These are phyloP conservation scores for Basipetospora sp. DNA, from an alignment of 2,329 filamentous ascomycete species.

Conservation along the genomic window DNA sequence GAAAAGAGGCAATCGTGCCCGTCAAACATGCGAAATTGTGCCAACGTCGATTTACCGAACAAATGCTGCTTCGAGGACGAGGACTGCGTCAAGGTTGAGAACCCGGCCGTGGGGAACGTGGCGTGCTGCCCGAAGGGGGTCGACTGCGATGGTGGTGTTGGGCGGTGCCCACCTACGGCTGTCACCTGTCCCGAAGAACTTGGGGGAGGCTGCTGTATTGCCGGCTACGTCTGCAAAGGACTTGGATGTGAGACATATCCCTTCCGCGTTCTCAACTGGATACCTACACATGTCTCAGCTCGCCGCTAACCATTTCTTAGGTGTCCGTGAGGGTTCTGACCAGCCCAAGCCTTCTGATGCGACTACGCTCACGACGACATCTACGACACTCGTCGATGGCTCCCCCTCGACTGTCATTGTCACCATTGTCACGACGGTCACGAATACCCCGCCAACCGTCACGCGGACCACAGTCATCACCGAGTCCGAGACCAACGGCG, in stretches of 20 bases:
- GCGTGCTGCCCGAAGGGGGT: slow-evolving; percentile 59
- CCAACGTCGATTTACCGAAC: slow-evolving; percentile 47
- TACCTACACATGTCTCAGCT: no score
- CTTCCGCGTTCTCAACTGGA: slow-evolving; percentile 5
- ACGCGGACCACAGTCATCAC: slow-evolving; percentile 20
- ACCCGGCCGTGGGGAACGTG: slow-evolving; percentile 50
- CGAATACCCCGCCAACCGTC: slow-evolving; percentile 10
- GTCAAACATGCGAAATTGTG: slow-evolving; percentile 48
- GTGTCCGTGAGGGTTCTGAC: slow-evolving; percentile 18
- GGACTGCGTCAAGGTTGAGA: slow-evolving; percentile 48
- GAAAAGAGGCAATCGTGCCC: slow-evolving; percentile 54
- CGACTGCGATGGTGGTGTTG: slow-evolving; percentile 48
- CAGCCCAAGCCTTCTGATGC: slow-evolving; percentile 11
- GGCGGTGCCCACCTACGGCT: slow-evolving; percentile 45
- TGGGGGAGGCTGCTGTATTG: slow-evolving; percentile 64
- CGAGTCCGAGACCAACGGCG: slow-evolving; percentile 24
- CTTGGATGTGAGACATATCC: slow-evolving; percentile 47
- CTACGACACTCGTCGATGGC: slow-evolving; percentile 21
- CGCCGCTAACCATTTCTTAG: no score
- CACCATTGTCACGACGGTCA: slow-evolving; percentile 24
- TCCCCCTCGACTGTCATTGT: slow-evolving; percentile 26
- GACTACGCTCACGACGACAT: slow-evolving; percentile 25
- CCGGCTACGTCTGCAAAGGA: slow-evolving; percentile 54
- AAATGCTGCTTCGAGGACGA: slow-evolving; percentile 58
- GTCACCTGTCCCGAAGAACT: slow-evolving; percentile 48